Evolutionary conservation across 768 basidiomycete species (phyloP).

Genomic region (Collybia nuda): DNA sequence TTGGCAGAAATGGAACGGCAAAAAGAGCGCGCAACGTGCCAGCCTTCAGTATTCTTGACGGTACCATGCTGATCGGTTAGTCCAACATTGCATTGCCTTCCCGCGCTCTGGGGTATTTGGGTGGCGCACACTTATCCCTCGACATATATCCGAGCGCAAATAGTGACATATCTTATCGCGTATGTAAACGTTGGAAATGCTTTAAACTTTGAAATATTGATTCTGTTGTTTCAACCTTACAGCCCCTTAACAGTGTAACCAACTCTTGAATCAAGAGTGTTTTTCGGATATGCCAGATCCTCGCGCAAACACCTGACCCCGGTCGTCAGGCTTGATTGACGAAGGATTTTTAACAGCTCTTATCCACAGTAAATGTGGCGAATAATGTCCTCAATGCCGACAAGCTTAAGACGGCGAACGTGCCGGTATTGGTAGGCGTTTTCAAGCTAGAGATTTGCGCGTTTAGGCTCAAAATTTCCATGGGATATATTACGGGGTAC

Average conservation of each 20-base stretch:
- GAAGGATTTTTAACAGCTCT: constrained; percentile 11
- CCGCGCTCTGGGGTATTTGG: constrained; percentile 16
- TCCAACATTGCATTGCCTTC: constrained; percentile 12
- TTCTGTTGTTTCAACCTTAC: neutral
- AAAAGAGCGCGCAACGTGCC: constrained; percentile 11
- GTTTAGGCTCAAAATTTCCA: constrained; percentile 9
- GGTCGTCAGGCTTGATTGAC: constrained; percentile 17
- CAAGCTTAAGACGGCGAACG: constrained; percentile 12
- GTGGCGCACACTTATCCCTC: constrained; percentile 4
- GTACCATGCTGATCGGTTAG: constrained; percentile 14
- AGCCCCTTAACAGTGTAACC: constrained; percentile 13
- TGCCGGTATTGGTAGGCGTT: constrained; percentile 12
- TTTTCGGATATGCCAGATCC: constrained; percentile 11
- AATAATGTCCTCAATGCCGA: constrained; percentile 14
- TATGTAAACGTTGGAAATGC: constrained; percentile 8
- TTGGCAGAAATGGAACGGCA: constrained; percentile 6
- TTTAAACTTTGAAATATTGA: neutral
- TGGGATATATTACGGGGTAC: constrained; percentile 15
- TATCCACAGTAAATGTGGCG: constrained; percentile 5
- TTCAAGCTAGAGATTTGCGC: constrained; percentile 8
- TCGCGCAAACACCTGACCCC: constrained; percentile 16
- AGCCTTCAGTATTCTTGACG: constrained; percentile 13
- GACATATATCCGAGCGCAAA: too few species aligned
- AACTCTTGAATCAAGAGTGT: constrained; percentile 6
- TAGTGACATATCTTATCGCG: constrained; percentile 10